Conservation (phyloP, 2,329 filamentous ascomycete genomes). For the Ophiostoma perfectum region DNA sequence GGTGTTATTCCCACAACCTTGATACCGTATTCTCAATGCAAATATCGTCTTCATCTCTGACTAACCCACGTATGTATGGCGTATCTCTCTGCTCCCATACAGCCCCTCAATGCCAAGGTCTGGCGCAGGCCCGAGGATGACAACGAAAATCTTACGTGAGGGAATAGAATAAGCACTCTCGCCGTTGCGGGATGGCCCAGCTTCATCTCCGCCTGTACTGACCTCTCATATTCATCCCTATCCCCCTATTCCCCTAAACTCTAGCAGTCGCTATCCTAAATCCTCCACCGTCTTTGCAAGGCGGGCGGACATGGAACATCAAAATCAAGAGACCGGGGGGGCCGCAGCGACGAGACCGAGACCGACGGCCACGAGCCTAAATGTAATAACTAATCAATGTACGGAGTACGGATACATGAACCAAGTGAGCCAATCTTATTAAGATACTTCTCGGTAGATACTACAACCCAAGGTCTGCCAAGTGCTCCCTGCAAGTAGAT, state of each 20-base stretch:
- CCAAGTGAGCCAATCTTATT: background rate
- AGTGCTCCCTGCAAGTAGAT: background rate
- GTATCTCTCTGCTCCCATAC: too few relatives aligned
- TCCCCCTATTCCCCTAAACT: background rate
- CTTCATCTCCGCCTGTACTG: background rate
- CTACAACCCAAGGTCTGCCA: background rate
- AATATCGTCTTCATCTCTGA: background rate
- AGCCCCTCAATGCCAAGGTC: background rate
- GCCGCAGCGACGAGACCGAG: too few relatives aligned
- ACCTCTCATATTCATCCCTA: background rate
- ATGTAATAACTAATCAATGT: background rate
- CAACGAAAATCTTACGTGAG: conserved; percentile 1
- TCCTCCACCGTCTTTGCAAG: background rate
- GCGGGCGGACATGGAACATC: too few relatives aligned
- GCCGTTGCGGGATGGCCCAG: background rate
- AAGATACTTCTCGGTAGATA: background rate
- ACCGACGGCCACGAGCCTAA: background rate
- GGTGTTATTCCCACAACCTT: background rate
- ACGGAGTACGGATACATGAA: too few relatives aligned
- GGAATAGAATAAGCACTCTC: background rate
- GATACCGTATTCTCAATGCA: background rate
- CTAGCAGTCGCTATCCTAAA: background rate
- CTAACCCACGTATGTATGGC: too few relatives aligned
- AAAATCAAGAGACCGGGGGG: too few relatives aligned
- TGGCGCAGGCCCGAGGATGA: background rate